These are phyloP conservation scores for Plantago rigida DNA, from an alignment of 305 asterid species.

Conservation along the genomic window DNA sequence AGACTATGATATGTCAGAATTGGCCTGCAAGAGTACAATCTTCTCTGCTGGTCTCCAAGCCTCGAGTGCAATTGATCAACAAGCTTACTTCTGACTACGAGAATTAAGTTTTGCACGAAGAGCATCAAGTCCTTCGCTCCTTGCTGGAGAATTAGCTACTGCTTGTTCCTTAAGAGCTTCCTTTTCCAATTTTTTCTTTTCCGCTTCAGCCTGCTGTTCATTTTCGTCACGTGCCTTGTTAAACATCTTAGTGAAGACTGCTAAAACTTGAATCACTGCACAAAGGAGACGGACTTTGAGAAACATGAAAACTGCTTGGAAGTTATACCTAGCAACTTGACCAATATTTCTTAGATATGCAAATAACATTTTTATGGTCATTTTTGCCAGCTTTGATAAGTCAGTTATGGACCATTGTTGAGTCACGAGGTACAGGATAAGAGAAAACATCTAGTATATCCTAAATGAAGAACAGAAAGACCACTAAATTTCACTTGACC, in stretches of 20 bases:
- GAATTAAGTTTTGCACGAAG: constrained; percentile 39
- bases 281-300: constrained; percentile 20
- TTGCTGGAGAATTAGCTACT: constrained; percentile 55
- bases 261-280: constrained; percentile 88
- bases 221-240: constrained; percentile 79
- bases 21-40: constrained; percentile 20
- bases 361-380: too few species aligned
- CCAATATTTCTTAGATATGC: too few species aligned
- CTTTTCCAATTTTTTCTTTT: constrained; percentile 83
- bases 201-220: constrained; percentile 71
- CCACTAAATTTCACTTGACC: constrained; percentile 36
- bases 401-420: not conserved
- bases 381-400: not conserved
- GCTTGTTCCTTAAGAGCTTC: constrained; percentile 84
- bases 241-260: constrained; percentile 70
- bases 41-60: constrained; percentile 1
- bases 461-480: not conserved
- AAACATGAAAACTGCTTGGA: not conserved
- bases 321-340: too few species aligned
- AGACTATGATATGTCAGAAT: not conserved
- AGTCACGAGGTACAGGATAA: too few species aligned
- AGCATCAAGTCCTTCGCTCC: constrained; percentile 58
- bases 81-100: constrained; percentile 37
- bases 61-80: constrained; percentile 25
- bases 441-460: too few species aligned